These are phyloP conservation scores for Debaryomyces hansenii DNA, from an alignment of 805 yeast genomes.

Conservation along the genomic window DNA sequence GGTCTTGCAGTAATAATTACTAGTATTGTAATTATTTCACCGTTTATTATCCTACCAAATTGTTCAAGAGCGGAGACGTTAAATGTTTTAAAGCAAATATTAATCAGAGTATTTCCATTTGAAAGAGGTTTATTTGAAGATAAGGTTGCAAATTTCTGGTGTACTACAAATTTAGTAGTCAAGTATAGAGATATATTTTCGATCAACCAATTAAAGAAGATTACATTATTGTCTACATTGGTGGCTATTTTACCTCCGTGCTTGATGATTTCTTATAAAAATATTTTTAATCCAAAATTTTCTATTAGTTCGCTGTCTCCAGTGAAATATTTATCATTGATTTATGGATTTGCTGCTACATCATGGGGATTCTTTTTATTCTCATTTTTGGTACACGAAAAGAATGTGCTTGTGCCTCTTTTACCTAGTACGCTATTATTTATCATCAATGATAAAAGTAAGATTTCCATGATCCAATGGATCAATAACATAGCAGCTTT, in stretches of 20 bases:
- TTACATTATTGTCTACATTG: slow-evolving; percentile 57
- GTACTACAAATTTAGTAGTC: slow-evolving; percentile 78
- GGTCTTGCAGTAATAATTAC: slow-evolving; percentile 64
- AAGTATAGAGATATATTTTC: slow-evolving; percentile 64
- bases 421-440: slow-evolving; percentile 76
- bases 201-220: slow-evolving; percentile 55
- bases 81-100: slow-evolving; percentile 53
- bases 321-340: slow-evolving; percentile 17
- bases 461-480: slow-evolving; percentile 81
- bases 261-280: slow-evolving; percentile 37
- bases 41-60: slow-evolving; percentile 7
- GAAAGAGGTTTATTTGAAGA: slow-evolving; percentile 94
- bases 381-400: slow-evolving; percentile 96
- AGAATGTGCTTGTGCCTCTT: slow-evolving; percentile 83
- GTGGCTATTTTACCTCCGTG: slow-evolving; percentile 32
- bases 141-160: slow-evolving; percentile 97
- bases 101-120: slow-evolving; percentile 82
- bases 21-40: slow-evolving; percentile 39
- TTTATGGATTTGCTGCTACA: slow-evolving; percentile 77
- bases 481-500: slow-evolving; percentile 80
- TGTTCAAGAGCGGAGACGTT: slow-evolving; percentile 8
- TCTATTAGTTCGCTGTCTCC: slow-evolving; percentile 12
- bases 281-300: slow-evolving; percentile 16
- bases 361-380: slow-evolving; percentile 88
- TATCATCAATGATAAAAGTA: slow-evolving; percentile 53